These are phyloP conservation scores for Rubus idaeus DNA, from an alignment of 306 rosid genomes.

Conservation along the genomic window DNA sequence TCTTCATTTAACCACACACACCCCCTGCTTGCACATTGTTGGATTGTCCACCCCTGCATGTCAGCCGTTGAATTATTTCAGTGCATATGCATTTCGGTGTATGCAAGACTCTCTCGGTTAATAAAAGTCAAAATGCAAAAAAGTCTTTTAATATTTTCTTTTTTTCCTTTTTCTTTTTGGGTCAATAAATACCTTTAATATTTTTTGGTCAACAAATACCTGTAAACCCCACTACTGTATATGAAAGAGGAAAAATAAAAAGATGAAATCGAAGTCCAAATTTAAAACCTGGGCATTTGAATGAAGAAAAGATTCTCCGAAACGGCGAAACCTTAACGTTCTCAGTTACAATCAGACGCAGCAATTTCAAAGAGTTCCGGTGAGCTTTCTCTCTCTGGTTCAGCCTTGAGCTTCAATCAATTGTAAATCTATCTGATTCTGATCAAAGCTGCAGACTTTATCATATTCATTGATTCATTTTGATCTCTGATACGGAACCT, in stretches of 20 bases:
- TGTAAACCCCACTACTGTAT: neutral
- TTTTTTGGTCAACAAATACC: neutral
- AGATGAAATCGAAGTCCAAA: neutral
- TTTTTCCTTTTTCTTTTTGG: no score
- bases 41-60: no score
- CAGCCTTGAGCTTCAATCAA: neutral
- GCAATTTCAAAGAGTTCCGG: conserved; percentile 10
- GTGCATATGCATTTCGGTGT: no score
- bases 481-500: neutral
- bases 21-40: no score
- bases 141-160: no score
- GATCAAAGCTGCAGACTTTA: conserved; percentile 4
- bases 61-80: no score
- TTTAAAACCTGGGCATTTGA: neutral
- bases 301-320: neutral
- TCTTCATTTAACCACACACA: no score
- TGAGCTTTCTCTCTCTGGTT: conserved; percentile 9
- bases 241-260: neutral
- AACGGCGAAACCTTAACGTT: neutral
- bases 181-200: no score
- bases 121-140: no score
- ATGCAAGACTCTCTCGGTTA: no score
- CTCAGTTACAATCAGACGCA: neutral
- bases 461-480: neutral
- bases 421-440: neutral